A percentile compares a stretch with the other conserved stretches of the same genome.
Evolutionary conservation across 257 asterid genomes (phyloP).

Genomic region (Solanum pimpinellifolium): DNA sequence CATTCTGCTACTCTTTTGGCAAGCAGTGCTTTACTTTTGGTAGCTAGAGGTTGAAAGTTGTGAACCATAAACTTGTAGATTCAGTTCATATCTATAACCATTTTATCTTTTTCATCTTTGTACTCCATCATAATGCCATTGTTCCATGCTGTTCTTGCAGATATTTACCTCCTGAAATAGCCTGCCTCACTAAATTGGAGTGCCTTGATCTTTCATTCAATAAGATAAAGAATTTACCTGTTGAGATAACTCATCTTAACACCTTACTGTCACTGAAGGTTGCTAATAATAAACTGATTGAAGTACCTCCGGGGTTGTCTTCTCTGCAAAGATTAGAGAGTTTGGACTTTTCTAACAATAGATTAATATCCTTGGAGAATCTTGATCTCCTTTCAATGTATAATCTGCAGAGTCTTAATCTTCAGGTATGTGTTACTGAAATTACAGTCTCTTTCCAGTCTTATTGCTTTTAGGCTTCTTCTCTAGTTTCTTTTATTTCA

Average conservation of each 20-base stretch:
- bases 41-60: neutral
- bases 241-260: conserved; percentile 53
- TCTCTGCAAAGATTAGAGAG: conserved; percentile 60
- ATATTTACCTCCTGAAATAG: conserved; percentile 91
- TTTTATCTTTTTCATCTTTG: neutral
- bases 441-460: neutral
- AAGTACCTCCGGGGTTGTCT: conserved; percentile 56
- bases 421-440: conserved; percentile 46
- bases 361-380: conserved; percentile 54
- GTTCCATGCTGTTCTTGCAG: conserved; percentile 33
- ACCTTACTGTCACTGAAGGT: conserved; percentile 57
- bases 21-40: neutral
- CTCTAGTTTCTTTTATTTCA: neutral
- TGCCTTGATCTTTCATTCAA: conserved; percentile 82
- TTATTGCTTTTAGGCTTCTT: neutral
- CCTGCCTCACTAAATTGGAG: conserved; percentile 64
- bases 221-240: conserved; percentile 82
- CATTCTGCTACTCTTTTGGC: neutral
- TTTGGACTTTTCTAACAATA: conserved; percentile 78
- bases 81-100: neutral
- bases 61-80: neutral
- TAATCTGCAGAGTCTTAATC: conserved; percentile 54
- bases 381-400: conserved; percentile 70
- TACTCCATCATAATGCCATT: neutral
- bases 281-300: conserved; percentile 68